Base-by-base conservation (phyloP, 2,329 filamentous ascomycete genomes). In the Sporothrix brasiliensis region DNA sequence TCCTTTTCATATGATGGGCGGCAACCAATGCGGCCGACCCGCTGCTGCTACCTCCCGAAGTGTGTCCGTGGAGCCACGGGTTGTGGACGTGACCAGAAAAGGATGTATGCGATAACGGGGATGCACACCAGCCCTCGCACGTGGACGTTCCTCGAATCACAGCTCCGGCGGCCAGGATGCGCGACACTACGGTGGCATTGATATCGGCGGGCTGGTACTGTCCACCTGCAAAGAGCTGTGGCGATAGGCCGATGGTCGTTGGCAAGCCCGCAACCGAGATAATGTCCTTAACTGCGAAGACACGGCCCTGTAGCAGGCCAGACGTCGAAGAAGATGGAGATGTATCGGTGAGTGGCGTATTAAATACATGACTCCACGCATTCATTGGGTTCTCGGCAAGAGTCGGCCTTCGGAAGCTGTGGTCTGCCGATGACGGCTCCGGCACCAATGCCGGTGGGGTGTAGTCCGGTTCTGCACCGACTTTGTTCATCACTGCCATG, bases 281-380 rank as follows among this genome's bases (percentile, higher is more conserved):
- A 76, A 93, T 90, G 75, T 94, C 91, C 79, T 94, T 94, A 61
- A 93, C 84, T 0, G 87, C 89, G 3, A 92, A 85, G 0, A 91
- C 90, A 0, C 93, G 85, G 7, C 91, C 91, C 73, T 92, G 90
- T 0, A 94, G 81, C 0, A 86, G 83, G 0, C 89, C 86, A 3
- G 34, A 34, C 7, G 9, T 6, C 1, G 54, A 1, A 3, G 56
- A 16, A 1, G 50, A 16, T 0, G 60, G 9, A 11, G 16, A 13
- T 7, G 16, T 5, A 4, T 41, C 61, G 54, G 61, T 52, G 58
- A 24, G 27, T 9, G 30, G 54, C 44, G 79, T 67, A n/a, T 76
- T 69, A 58, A 76, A 79, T 16, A 71, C 72, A 68, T 78, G 76
- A 49, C 77, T 77, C 78, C 78, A 80, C 1, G 76, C 78, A 66